Conservation (phyloP, 2,329 filamentous ascomycete genomes). For the Stemphylium lycopersici region DNA sequence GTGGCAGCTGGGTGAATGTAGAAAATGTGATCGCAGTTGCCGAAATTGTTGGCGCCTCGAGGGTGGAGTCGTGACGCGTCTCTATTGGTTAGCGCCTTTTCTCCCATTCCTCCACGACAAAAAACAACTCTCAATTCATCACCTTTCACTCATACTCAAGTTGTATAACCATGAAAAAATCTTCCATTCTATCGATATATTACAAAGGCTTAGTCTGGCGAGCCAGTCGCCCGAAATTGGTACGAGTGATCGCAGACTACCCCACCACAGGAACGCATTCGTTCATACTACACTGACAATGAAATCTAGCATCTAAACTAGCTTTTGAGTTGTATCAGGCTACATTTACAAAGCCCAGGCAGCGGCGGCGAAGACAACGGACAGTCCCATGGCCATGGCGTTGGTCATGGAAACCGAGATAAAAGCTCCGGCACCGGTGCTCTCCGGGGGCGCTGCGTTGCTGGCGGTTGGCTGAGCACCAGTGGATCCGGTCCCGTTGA, state of each 20-base stretch:
- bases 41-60: neutral
- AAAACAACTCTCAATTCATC: neutral
- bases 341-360: conserved; percentile 30
- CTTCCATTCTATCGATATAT: conserved; percentile 7
- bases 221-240: conserved; percentile 5
- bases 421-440: conserved; percentile 17
- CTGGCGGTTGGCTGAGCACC: neutral
- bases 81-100: neutral
- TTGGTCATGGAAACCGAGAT: conserved; percentile 27
- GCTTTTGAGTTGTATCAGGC: neutral
- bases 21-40: neutral
- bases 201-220: conserved; percentile 9
- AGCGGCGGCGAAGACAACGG: conserved; percentile 33
- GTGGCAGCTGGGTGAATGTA: too few relatives aligned
- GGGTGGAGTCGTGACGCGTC: conserved; percentile 16
- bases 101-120: too few relatives aligned
- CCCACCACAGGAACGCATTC: conserved; percentile 1
- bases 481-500: conserved; percentile 4
- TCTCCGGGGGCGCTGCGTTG: neutral
- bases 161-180: neutral
- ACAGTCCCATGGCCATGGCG: conserved; percentile 33
- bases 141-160: neutral
- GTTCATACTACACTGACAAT: conserved; percentile 7
- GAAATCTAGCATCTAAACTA: neutral
- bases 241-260: neutral